These are phyloP conservation scores for Psidium guajava DNA, from an alignment of 345 rosid genomes.

Conservation along the genomic window DNA sequence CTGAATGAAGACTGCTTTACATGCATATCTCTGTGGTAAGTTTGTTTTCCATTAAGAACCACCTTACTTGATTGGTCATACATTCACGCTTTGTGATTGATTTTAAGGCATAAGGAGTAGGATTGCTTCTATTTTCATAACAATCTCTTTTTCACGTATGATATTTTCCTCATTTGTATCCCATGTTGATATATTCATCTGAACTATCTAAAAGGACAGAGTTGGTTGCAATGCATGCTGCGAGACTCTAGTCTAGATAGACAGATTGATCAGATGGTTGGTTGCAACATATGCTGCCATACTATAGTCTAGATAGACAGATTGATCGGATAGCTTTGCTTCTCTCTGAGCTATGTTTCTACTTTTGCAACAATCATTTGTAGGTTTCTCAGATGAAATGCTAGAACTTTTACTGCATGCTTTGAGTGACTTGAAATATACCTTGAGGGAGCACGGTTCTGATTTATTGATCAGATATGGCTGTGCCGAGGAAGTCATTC, in stretches of 20 bases:
- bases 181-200: not conserved
- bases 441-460: conserved; percentile 51
- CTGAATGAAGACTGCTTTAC: not conserved
- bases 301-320: not conserved
- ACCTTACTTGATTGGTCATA: not conserved
- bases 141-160: not conserved
- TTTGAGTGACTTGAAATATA: conserved; percentile 45
- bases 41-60: not conserved
- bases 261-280: not conserved
- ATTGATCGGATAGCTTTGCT: not conserved
- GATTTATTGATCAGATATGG: conserved; percentile 78
- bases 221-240: not conserved
- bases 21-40: not conserved
- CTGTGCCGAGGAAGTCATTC: conserved; percentile 46
- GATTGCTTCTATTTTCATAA: not conserved
- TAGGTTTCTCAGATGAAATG: conserved; percentile 70
- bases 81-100: not conserved
- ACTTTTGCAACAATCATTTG: not conserved
- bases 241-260: not conserved
- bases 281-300: not conserved
- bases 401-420: conserved; percentile 61
- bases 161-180: not conserved
- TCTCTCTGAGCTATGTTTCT: not conserved
- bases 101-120: not conserved
- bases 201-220: not conserved